These are phyloP conservation scores for Flueggea neowawraea DNA, from an alignment of 441 rosid species.

Conservation along the genomic window DNA sequence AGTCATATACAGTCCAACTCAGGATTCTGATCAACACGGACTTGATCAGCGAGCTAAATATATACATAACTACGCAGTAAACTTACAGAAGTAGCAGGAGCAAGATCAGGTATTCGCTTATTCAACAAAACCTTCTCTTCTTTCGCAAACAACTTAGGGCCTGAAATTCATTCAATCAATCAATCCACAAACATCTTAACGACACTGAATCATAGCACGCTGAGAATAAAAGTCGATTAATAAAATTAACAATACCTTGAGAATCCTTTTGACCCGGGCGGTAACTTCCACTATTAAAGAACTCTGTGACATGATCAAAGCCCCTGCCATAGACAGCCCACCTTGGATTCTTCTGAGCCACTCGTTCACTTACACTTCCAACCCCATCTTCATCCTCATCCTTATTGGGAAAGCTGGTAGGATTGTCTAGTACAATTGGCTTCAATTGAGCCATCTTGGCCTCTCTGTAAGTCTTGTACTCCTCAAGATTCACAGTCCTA, in stretches of 20 bases:
- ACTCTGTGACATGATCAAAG: slow-evolving; percentile 65
- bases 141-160: slow-evolving; percentile 59
- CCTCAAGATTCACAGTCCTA: slow-evolving; percentile 57
- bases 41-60: too few species aligned
- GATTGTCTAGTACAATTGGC: slow-evolving; percentile 62
- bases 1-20: not conserved
- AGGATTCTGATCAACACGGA: too few species aligned
- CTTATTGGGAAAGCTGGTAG: slow-evolving; percentile 23
- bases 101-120: slow-evolving; percentile 61
- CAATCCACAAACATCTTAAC: too few species aligned
- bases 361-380: slow-evolving; percentile 39
- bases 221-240: too few species aligned
- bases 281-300: slow-evolving; percentile 58
- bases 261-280: slow-evolving; percentile 49
- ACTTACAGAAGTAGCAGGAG: slow-evolving; percentile 80
- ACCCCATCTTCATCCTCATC: slow-evolving; percentile 19
- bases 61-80: not conserved
- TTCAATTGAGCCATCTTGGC: slow-evolving; percentile 62
- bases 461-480: slow-evolving; percentile 51
- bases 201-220: not conserved
- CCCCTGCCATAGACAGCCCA: slow-evolving; percentile 95
- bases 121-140: slow-evolving; percentile 82
- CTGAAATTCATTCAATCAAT: slow-evolving; percentile 27
- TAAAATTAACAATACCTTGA: slow-evolving; percentile 37
- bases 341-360: slow-evolving; percentile 69